Evolutionary conservation across 2,329 filamentous ascomycete species (phyloP), one percentile per base, ranked within the genome.

Genomic region (Chaetomium globosum): DNA sequence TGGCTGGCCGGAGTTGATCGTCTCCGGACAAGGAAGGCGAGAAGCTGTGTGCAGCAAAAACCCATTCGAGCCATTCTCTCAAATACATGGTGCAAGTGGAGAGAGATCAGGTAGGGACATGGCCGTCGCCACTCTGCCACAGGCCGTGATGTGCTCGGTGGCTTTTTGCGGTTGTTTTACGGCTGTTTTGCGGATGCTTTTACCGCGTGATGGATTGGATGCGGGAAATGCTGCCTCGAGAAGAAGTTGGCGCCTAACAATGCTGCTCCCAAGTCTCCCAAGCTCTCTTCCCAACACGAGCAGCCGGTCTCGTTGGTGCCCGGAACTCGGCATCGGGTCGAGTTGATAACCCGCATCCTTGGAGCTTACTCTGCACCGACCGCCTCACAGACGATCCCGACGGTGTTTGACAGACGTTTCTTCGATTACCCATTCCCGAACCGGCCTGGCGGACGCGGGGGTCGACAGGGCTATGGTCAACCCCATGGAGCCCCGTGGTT

Each of bases 11-110:
- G n/a, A 43, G 60, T 31, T 56, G 64, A 66, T 66, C 61, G 55
- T 63, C 62, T n/a, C 63, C 62, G 53, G 65, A 67, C 62, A 58
- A 65, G 65, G 65, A 67, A 67, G 65, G 63, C 65, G 39, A 30
- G 8, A 26, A 65, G n/a, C 30, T 43, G 30, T 31, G 46, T 31
- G 46, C n/a, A 30, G 9, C 30, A 23, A 46, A 10, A 16, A 33
- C 1, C 12, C 31, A 8, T 43, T 51, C 26, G 39, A 43, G 16
- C 39, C 39, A 16, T 43, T 43, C 39, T 43, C 39, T 43, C 39
- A n/a, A 43, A 43, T 19, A 43, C 39, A 43, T 9, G 31, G 57
- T 8, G 33, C 49, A n/a, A 26, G 23, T 61, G 59, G 33, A 53
- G 49, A 36, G n/a, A n/a, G 23, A 31, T 48, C 19, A 0, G 36